A percentile compares a stretch with the other conserved stretches of the same genome.
These are phyloP conservation scores for Aureobasidium sp. DNA, from an alignment of 2,329 filamentous ascomycete genomes.

Conservation along the genomic window DNA sequence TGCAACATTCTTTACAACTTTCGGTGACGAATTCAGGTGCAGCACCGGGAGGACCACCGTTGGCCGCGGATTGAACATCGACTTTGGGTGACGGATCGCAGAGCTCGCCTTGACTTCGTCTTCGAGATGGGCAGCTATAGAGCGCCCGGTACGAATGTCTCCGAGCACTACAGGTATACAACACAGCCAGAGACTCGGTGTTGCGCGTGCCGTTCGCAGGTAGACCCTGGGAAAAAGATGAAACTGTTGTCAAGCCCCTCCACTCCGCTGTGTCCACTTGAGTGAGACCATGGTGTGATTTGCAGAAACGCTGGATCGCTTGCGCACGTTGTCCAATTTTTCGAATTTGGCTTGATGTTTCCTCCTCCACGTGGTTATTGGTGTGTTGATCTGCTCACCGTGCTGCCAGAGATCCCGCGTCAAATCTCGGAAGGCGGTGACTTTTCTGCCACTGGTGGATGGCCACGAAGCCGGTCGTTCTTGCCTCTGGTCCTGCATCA, in stretches of 20 bases:
- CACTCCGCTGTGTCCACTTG: background rate
- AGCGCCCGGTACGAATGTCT: background rate
- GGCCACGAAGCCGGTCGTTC: background rate
- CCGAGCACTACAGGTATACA: background rate
- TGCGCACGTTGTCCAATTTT: background rate
- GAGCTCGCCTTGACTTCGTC: no score
- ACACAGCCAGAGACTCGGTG: background rate
- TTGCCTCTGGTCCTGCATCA: background rate
- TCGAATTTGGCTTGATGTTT: background rate
- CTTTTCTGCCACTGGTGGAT: background rate
- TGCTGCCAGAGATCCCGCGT: background rate
- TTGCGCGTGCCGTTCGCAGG: background rate
- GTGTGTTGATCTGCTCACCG: background rate
- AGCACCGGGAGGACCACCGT: background rate
- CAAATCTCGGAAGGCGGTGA: background rate
- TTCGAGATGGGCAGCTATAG: background rate
- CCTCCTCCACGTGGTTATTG: background rate
- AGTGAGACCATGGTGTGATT: background rate
- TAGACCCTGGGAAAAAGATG: background rate
- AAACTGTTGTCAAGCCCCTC: background rate
- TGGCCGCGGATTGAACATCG: background rate
- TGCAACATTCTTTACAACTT: background rate
- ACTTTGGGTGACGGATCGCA: background rate
- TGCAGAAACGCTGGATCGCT: background rate
- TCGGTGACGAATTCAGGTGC: background rate